Evolutionary conservation across 768 basidiomycete species (phyloP).

Genomic region (Lepiota venenata): DNA sequence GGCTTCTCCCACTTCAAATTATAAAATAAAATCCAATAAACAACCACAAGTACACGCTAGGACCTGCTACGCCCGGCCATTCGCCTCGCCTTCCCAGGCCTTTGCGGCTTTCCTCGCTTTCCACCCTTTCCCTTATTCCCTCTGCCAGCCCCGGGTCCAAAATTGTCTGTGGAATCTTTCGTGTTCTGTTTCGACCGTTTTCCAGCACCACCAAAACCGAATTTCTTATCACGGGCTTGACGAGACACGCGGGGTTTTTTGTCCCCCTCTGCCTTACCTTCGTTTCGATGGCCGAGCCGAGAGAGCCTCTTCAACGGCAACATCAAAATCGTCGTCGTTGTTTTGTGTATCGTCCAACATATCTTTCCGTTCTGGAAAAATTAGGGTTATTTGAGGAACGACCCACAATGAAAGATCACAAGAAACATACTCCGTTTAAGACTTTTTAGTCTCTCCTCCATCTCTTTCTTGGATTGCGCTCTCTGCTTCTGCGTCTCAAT

Average conservation of each 20-base stretch:
- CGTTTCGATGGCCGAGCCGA: conserved; percentile 65
- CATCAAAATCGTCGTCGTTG: conserved; percentile 70
- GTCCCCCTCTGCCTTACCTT: conserved; percentile 36
- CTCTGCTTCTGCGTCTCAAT: conserved; percentile 91
- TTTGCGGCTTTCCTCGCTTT: conserved; percentile 26
- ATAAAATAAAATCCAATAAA: not conserved
- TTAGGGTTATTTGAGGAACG: not conserved
- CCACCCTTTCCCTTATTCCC: conserved; percentile 24
- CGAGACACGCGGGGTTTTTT: conserved; percentile 40
- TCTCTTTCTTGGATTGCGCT: conserved; percentile 85
- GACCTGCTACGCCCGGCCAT: conserved; percentile 31
- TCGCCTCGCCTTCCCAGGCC: conserved; percentile 61
- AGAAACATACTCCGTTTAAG: conserved; percentile 81
- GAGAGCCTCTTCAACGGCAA: conserved; percentile 89
- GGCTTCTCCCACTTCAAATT: too few relatives aligned
- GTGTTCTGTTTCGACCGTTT: conserved; percentile 81
- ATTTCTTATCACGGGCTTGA: conserved; percentile 71
- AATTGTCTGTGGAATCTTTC: conserved; percentile 74
- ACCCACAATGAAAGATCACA: not conserved
- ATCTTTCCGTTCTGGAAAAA: conserved; percentile 73
- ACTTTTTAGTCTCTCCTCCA: conserved; percentile 81
- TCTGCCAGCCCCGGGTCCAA: conserved; percentile 42
- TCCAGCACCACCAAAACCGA: conserved; percentile 72
- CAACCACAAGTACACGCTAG: not conserved
- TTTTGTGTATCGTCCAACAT: conserved; percentile 46